These are phyloP conservation scores for Nakazawaea ambrosiae DNA, from an alignment of 805 yeast genomes.

Conservation along the genomic window DNA sequence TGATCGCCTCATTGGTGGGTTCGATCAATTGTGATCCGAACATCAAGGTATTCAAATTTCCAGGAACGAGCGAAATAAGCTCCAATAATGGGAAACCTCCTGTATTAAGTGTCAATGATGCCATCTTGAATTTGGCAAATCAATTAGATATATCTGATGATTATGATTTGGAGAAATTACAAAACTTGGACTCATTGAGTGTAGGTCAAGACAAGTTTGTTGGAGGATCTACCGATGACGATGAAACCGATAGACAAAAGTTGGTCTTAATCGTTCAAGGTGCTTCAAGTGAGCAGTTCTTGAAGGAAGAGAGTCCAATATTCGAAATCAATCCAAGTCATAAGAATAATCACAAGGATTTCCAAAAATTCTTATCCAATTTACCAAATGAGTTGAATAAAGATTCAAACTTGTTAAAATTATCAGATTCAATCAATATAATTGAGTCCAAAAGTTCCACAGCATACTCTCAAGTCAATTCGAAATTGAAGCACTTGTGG, in stretches of 20 bases:
- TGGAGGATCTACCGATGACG: constrained; percentile 20
- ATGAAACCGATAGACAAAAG: constrained; percentile 20
- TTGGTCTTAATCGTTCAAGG: constrained; percentile 36
- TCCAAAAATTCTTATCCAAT: constrained; percentile 16
- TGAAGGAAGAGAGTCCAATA: constrained; percentile 17
- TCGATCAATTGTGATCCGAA: no score
- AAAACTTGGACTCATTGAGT: neutral
- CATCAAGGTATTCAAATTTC: constrained; percentile 11
- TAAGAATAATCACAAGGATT: constrained; percentile 9
- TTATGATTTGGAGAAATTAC: constrained; percentile 22
- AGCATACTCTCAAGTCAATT: constrained; percentile 7
- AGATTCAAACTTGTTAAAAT: constrained; percentile 14
- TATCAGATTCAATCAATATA: constrained; percentile 22
- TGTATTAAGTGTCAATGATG: constrained; percentile 24
- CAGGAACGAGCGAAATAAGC: no score
- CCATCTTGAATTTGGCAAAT: constrained; percentile 38
- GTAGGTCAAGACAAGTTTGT: constrained; percentile 12
- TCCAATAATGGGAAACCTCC: no score
- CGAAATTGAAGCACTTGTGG: constrained; percentile 17
- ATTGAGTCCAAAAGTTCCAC: constrained; percentile 11
- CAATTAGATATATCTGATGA: constrained; percentile 32
- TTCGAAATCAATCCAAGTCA: constrained; percentile 13
- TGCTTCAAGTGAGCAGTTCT: constrained; percentile 27
- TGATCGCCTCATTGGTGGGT: no score
- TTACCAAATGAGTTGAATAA: constrained; percentile 18